Conservation (phyloP, 371 early-diverging fungal genomes). For the Haplosporangium sp. region DNA sequence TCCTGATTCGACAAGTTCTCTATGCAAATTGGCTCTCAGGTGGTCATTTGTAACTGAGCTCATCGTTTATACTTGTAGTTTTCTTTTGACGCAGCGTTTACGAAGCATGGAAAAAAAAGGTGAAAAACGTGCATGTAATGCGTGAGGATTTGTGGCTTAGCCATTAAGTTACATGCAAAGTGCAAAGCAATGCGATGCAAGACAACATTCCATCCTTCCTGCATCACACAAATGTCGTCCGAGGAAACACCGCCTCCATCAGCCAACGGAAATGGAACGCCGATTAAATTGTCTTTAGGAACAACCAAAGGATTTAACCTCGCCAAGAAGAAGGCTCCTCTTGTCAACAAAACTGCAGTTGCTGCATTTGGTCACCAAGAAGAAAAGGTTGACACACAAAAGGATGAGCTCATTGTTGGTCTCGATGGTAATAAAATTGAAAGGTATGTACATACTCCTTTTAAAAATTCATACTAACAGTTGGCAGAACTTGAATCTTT, state of each 20-base stretch:
- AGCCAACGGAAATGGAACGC: constrained; percentile 22
- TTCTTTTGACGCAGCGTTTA: background rate
- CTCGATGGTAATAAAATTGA: constrained; percentile 66
- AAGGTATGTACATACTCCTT: constrained; percentile 55
- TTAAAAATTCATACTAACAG: background rate
- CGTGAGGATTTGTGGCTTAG: constrained; percentile 9
- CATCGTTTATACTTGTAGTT: constrained; percentile 12
- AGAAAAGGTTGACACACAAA: constrained; percentile 56
- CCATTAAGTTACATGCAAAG: background rate
- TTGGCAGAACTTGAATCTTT: background rate
- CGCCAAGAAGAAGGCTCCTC: constrained; percentile 26
- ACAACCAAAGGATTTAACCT: constrained; percentile 22
- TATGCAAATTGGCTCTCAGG: constrained; percentile 38
- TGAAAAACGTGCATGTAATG: background rate
- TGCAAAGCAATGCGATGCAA: background rate
- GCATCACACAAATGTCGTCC: constrained; percentile 27
- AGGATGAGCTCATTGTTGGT: constrained; percentile 63
- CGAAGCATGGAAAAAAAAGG: background rate
- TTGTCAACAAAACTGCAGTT: constrained; percentile 15
- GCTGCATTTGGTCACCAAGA: constrained; percentile 54
- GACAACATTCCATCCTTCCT: background rate
- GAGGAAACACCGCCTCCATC: constrained; percentile 29
- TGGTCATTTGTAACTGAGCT: constrained; percentile 45
- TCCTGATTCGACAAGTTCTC: constrained; percentile 53
- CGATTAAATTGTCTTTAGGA: constrained; percentile 46